Percentiles rank a stretch among this genome's conserved stretches.
Conservation (phyloP, 805 yeast species). For the Komagataella ulmi region DNA sequence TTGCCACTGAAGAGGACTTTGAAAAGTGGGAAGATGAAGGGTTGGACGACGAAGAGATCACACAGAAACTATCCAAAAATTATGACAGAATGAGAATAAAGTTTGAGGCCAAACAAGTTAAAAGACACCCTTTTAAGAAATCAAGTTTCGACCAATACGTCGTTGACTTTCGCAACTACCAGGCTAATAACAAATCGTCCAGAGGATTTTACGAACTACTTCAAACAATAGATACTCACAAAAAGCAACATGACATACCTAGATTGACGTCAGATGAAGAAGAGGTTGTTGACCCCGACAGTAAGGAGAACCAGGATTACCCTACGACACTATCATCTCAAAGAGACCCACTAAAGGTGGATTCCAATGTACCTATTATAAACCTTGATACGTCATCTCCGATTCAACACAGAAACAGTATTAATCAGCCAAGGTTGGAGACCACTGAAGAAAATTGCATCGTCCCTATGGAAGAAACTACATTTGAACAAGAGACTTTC, state of each 20-base stretch:
- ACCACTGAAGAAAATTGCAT: not conserved
- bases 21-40: constrained; percentile 11
- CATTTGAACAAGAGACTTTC: constrained; percentile 2
- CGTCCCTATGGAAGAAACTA: constrained; percentile 6
- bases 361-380: not conserved
- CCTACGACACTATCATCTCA: not conserved
- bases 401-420: not conserved
- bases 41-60: constrained; percentile 12
- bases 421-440: not conserved
- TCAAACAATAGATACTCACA: constrained; percentile 5
- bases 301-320: not conserved
- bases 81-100: constrained; percentile 12
- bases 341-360: not conserved
- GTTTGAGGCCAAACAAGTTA: constrained; percentile 11
- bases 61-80: constrained; percentile 14
- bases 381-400: not conserved
- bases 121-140: constrained; percentile 16
- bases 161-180: constrained; percentile 16
- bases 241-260: constrained; percentile 2
- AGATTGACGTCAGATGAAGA: not conserved
- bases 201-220: constrained; percentile 10
- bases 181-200: constrained; percentile 9
- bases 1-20: constrained; percentile 13
- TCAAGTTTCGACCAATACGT: constrained; percentile 13
- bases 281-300: constrained; percentile 8